Evolutionary conservation across 2,329 filamentous ascomycete species (phyloP).

Genomic region (Geosmithia putterillii): DNA sequence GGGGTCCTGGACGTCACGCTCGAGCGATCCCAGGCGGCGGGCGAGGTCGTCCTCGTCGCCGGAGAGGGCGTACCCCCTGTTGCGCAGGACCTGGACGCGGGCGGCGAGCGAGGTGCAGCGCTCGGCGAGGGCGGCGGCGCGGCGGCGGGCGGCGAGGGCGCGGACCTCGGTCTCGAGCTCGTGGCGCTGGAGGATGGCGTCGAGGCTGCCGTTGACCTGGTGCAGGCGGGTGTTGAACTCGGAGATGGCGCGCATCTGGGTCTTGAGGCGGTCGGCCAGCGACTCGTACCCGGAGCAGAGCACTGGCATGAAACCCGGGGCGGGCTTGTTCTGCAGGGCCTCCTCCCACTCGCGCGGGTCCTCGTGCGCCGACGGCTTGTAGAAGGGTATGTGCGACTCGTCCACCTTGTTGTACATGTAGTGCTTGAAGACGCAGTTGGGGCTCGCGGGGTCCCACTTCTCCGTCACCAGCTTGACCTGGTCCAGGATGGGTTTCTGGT

Average conservation of each 20-base stretch:
- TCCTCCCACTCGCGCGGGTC: slow-evolving; percentile 75
- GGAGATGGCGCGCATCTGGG: slow-evolving; percentile 57
- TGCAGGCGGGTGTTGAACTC: slow-evolving; percentile 63
- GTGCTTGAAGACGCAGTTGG: slow-evolving; percentile 63
- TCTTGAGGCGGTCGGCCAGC: slow-evolving; percentile 58
- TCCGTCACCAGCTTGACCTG: slow-evolving; percentile 58
- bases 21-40: slow-evolving; percentile 56
- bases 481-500: slow-evolving; percentile 61
- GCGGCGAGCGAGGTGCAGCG: slow-evolving; percentile 64
- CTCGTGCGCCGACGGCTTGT: slow-evolving; percentile 56
- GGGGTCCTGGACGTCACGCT: slow-evolving; percentile 61
- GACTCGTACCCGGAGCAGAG: slow-evolving; percentile 63
- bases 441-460: slow-evolving; percentile 61
- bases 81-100: slow-evolving; percentile 69
- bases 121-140: slow-evolving; percentile 61
- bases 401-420: slow-evolving; percentile 85
- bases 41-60: slow-evolving; percentile 69
- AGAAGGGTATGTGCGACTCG: slow-evolving; percentile 62
- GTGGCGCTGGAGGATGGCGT: slow-evolving; percentile 61
- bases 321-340: slow-evolving; percentile 68
- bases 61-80: slow-evolving; percentile 69
- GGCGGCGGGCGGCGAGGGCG: slow-evolving; percentile 58
- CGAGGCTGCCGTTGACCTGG: slow-evolving; percentile 65
- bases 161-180: slow-evolving; percentile 66
- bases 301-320: slow-evolving; percentile 63